Percentiles rank a stretch among this genome's conserved stretches.
phyloP scores from a whole-genome alignment of 1,284 basidiomycete genomes.

The Malassezia arunalokei region DNA sequence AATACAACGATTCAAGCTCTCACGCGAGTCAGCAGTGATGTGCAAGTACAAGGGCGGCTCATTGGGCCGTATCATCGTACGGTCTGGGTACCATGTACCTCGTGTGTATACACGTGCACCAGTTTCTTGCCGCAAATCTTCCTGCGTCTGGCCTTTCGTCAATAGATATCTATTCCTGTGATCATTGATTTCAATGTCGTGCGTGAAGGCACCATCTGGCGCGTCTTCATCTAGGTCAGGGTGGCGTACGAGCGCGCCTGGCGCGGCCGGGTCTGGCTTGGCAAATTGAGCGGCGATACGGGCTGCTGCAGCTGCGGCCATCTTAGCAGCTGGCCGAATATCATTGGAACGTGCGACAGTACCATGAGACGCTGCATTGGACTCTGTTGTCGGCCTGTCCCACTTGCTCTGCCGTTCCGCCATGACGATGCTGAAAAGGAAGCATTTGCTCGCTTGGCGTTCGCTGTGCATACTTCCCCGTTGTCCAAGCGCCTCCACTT shows the following conservation, averaged over 20 bases:
- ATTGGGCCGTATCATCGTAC: constrained; percentile 26
- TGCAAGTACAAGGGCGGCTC: constrained; percentile 72
- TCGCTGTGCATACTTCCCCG: no score
- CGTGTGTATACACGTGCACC: constrained; percentile 39
- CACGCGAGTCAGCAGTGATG: constrained; percentile 69
- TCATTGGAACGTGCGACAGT: neutral
- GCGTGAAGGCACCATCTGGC: constrained; percentile 69
- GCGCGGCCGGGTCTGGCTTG: neutral
- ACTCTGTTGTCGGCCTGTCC: constrained; percentile 12
- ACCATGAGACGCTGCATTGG: neutral
- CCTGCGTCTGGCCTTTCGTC: constrained; percentile 83
- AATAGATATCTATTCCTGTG: constrained; percentile 86
- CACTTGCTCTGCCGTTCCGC: constrained; percentile 19
- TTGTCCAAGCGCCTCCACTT: no score
- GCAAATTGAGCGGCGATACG: constrained; percentile 37
- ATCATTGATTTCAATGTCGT: constrained; percentile 96
- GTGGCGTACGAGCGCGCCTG: constrained; percentile 41
- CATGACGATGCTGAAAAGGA: neutral
- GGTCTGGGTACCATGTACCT: constrained; percentile 63
- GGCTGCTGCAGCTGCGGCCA: constrained; percentile 33
- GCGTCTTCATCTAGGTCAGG: constrained; percentile 53
- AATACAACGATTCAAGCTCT: constrained; percentile 63
- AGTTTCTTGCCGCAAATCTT: constrained; percentile 56
- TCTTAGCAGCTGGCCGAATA: constrained; percentile 6
- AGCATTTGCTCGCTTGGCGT: no score